Evolutionary conservation across 495 filamentous ascomycete genomes (phyloP).

Genomic region (Echria macrotheca): DNA sequence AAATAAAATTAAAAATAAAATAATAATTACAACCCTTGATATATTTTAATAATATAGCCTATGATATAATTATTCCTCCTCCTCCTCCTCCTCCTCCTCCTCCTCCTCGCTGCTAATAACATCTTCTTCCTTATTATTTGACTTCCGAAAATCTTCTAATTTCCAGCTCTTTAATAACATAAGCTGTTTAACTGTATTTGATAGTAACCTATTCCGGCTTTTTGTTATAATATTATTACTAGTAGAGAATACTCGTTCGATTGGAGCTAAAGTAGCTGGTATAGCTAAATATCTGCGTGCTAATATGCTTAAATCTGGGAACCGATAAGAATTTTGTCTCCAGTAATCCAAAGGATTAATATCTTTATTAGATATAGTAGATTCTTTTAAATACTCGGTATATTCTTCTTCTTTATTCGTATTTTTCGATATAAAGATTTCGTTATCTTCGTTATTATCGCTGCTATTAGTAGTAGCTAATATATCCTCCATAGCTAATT

Average conservation of each 20-base stretch:
- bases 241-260: neutral
- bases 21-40: neutral
- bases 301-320: neutral
- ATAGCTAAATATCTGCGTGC: neutral
- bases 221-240: neutral
- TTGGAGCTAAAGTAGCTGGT: neutral
- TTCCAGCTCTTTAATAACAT: neutral
- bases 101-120: neutral
- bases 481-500: neutral
- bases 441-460: neutral
- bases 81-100: neutral
- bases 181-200: neutral
- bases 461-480: neutral
- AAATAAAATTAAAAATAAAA: neutral
- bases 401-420: neutral
- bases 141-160: neutral
- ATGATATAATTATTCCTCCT: too few species aligned
- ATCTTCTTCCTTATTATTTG: neutral
- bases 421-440: neutral
- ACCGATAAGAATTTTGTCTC: neutral
- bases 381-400: neutral
- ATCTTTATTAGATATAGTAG: neutral
- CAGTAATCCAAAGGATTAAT: neutral
- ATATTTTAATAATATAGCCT: neutral
- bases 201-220: neutral